Conservation (phyloP, 2,329 filamentous ascomycete species). For the Aspergillus calidoustus region DNA sequence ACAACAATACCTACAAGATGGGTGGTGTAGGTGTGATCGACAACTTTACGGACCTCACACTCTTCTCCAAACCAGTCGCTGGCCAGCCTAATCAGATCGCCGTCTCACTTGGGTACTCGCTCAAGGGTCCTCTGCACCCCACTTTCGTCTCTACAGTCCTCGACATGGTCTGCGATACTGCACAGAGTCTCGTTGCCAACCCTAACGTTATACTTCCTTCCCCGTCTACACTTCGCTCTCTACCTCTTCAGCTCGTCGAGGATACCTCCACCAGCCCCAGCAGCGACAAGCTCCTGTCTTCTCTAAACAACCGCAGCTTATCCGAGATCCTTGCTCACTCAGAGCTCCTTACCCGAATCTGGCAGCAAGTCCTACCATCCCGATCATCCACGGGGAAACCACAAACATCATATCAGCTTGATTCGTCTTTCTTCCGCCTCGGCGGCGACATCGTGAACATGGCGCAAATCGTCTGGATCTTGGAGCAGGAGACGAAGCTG, state of each 20-base stretch:
- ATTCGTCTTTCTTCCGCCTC: constrained; percentile 48
- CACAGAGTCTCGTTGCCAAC: constrained; percentile 41
- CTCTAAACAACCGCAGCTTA: constrained; percentile 42
- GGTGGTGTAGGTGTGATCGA: constrained; percentile 46
- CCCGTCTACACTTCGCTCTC: constrained; percentile 36
- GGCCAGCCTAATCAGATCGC: constrained; percentile 38
- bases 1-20: constrained; percentile 44
- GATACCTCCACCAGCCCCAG: constrained; percentile 30
- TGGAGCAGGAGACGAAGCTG: constrained; percentile 45
- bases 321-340: constrained; percentile 46
- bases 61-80: constrained; percentile 40
- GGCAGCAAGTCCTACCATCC: constrained; percentile 44
- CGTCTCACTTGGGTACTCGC: constrained; percentile 44
- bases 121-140: constrained; percentile 39
- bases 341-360: constrained; percentile 44
- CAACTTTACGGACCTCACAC: constrained; percentile 46
- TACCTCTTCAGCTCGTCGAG: constrained; percentile 36
- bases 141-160: constrained; percentile 42
- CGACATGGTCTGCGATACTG: constrained; percentile 47
- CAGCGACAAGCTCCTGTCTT: constrained; percentile 38
- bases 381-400: constrained; percentile 23
- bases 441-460: constrained; percentile 49
- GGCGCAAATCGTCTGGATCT: constrained; percentile 46
- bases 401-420: constrained; percentile 38
- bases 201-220: constrained; percentile 41